Base-by-base conservation (phyloP, 306 rosid species). In the Citrullus amarus region DNA sequence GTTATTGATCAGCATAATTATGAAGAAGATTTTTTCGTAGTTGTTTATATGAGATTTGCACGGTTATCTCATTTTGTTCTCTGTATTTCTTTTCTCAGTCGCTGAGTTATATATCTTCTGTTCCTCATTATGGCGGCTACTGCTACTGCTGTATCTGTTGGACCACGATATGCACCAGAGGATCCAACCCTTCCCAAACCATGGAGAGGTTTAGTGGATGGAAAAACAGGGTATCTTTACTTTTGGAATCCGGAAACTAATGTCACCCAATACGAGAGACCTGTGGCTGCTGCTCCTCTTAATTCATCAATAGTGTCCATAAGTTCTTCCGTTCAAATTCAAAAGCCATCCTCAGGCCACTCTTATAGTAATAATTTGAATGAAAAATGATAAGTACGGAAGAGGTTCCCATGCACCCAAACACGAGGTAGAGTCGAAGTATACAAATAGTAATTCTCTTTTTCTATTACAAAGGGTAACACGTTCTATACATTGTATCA, bases 211-310 rank as follows among this genome's bases (percentile, higher is more conserved):
- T 94, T 96, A 50, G 98, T 96, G 76, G 99, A 96, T 86, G 99
- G 99, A 9, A 96, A 92, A 88, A 96, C 99, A 6, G 99, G 99
- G 66, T 96, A 91, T 82, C 93, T 96, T 38, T 96, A 96, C 90
- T 96, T 91, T 80, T 96, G 99, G 99, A 96, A 96, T 84, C 99
- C 99, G 1, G 99, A 88, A 87, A 96, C 99, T 48, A 96, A 96
- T 87, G 91, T 91, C 18, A 96, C 99, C 38, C 99, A 96, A 79
- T 96, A 96, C 22, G 99, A 96, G 81, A 90, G 92, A 83, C 99
- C 99, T 57, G 71, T 84, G 0, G 75, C 80, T 77, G 50, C 91
- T 59, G 87, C 87, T 53, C 86, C 22, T 3, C 85, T 80, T 0
- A 90, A 86, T 89, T 73, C 97, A 9, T 73, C 92, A 82, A 79